These are phyloP conservation scores for Aethionema arabicum DNA, from an alignment of 345 rosid species.

Conservation along the genomic window DNA sequence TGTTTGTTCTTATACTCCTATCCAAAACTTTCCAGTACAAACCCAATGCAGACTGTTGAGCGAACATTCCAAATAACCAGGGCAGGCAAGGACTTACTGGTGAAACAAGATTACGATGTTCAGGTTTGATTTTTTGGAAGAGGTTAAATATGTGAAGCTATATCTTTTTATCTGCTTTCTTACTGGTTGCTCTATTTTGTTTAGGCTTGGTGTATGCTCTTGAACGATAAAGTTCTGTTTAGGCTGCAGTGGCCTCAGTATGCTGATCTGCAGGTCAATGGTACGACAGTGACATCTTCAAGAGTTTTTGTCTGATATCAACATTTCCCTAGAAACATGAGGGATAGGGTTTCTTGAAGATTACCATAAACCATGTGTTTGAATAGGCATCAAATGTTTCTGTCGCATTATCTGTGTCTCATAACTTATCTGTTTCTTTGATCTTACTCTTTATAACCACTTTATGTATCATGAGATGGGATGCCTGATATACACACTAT, in stretches of 20 bases:
- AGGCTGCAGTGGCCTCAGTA: constrained; percentile 99
- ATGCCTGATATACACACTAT: constrained; percentile 16
- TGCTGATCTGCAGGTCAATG: constrained; percentile 92
- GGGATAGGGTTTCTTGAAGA: neutral
- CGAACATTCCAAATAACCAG: constrained; percentile 68
- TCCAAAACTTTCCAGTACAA: constrained; percentile 56
- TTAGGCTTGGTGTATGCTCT: constrained; percentile 99
- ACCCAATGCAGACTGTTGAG: constrained; percentile 66
- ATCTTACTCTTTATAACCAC: neutral
- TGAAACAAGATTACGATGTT: constrained; percentile 70
- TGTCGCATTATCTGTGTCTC: constrained; percentile 2
- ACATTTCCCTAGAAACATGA: constrained; percentile 9
- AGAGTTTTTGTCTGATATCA: constrained; percentile 1
- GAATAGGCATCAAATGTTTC: neutral
- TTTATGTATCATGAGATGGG: constrained; percentile 10
- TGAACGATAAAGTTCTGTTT: constrained; percentile 89
- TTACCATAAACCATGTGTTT: neutral
- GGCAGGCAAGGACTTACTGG: constrained; percentile 65
- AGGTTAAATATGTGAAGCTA: constrained; percentile 1
- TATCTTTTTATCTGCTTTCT: constrained; percentile 7
- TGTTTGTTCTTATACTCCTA: constrained; percentile 30
- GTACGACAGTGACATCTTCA: constrained; percentile 46
- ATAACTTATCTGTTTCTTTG: constrained; percentile 5
- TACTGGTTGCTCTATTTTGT: constrained; percentile 26
- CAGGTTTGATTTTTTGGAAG: constrained; percentile 54